These are phyloP conservation scores for Barbarea vulgaris DNA, from an alignment of 345 rosid genomes.

Conservation along the genomic window DNA sequence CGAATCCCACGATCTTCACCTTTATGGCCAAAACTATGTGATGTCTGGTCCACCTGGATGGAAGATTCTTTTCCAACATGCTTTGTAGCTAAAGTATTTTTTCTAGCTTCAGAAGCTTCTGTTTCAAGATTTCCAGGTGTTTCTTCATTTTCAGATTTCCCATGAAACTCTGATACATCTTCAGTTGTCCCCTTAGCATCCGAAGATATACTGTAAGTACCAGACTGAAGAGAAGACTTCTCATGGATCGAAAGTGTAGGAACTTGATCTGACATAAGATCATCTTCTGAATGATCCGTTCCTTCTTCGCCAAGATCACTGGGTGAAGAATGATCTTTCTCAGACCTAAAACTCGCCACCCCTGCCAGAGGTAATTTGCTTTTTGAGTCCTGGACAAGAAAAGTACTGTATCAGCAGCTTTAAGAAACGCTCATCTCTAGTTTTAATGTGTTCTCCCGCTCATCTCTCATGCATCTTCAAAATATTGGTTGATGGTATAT, in stretches of 20 bases:
- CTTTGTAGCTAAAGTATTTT: constrained; percentile 43
- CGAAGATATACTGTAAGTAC: constrained; percentile 43
- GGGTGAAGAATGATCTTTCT: constrained; percentile 49
- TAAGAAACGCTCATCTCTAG: not conserved
- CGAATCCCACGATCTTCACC: constrained; percentile 56
- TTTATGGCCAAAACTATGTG: constrained; percentile 58
- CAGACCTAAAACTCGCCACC: constrained; percentile 49
- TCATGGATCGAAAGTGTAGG: constrained; percentile 75
- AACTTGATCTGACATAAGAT: constrained; percentile 72
- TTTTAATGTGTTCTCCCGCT: not conserved
- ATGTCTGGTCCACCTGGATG: constrained; percentile 48
- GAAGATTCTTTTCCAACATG: constrained; percentile 55
- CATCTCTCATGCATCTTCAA: constrained; percentile 23
- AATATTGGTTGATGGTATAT: constrained; percentile 6
- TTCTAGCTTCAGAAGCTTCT: constrained; percentile 54
- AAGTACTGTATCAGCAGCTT: constrained; percentile 21
- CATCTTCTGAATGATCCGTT: constrained; percentile 59
- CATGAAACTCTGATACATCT: constrained; percentile 46
- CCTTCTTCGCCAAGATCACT: constrained; percentile 51
- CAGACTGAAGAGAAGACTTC: constrained; percentile 50
- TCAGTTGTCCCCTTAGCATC: constrained; percentile 45
- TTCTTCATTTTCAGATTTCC: constrained; percentile 51
- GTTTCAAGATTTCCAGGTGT: constrained; percentile 48
- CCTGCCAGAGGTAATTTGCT: constrained; percentile 47
- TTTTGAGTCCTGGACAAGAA: constrained; percentile 35